Conservation (phyloP, 1,139 yeast species). For the Nadsonia commutata region DNA sequence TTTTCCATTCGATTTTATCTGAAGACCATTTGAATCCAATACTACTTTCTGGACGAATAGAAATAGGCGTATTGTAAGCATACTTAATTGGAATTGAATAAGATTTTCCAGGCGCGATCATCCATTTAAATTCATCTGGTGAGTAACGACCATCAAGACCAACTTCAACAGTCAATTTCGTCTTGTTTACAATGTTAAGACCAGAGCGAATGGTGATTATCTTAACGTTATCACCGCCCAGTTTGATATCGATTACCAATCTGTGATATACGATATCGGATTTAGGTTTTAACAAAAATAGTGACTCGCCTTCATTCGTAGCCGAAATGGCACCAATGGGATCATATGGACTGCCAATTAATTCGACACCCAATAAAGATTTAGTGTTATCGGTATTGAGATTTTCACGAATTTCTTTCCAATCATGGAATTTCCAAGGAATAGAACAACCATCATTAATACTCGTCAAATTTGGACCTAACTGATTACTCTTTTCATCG, state of each 20-base stretch:
- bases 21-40: conserved; percentile 55
- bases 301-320: conserved; percentile 71
- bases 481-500: conserved; percentile 22
- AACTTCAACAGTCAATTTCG: conserved; percentile 39
- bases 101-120: conserved; percentile 38
- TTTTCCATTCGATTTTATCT: not conserved
- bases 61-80: conserved; percentile 45
- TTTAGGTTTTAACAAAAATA: conserved; percentile 54
- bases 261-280: conserved; percentile 54
- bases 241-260: conserved; percentile 50
- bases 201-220: conserved; percentile 65
- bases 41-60: conserved; percentile 45
- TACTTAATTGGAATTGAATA: conserved; percentile 59
- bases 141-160: conserved; percentile 10
- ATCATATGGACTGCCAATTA: conserved; percentile 41
- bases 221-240: conserved; percentile 59
- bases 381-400: conserved; percentile 49
- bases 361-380: conserved; percentile 45
- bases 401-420: conserved; percentile 75
- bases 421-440: conserved; percentile 92
- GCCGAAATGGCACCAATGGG: conserved; percentile 46
- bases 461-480: conserved; percentile 9
- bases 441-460: conserved; percentile 38
- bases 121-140: conserved; percentile 8
- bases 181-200: conserved; percentile 50